Evolutionary conservation across 306 rosid genomes (phyloP).

Genomic region (Cucurbita ficifolia): DNA sequence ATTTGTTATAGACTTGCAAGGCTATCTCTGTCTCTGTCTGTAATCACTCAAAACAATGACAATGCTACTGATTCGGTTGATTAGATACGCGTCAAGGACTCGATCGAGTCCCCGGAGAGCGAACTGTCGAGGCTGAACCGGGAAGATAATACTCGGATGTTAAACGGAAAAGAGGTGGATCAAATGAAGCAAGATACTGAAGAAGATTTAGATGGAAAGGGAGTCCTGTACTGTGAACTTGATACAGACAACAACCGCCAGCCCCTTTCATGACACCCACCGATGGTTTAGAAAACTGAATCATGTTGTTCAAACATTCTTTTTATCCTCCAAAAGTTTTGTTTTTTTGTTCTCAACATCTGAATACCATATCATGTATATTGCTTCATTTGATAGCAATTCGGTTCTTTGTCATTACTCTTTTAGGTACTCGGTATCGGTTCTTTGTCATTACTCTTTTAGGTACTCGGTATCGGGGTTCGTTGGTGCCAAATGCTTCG

Average conservation of each 20-base stretch:
- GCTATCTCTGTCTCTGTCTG: neutral
- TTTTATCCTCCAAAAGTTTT: too few species aligned
- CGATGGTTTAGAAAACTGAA: conserved; percentile 1
- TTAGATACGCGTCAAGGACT: conserved; percentile 65
- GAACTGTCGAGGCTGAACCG: conserved; percentile 23
- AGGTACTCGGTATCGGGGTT: too few species aligned
- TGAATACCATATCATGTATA: too few species aligned
- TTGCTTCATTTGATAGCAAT: too few species aligned
- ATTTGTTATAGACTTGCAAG: neutral
- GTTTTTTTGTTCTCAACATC: too few species aligned
- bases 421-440: too few species aligned
- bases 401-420: too few species aligned
- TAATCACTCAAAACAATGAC: neutral
- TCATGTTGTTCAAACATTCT: neutral
- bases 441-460: too few species aligned
- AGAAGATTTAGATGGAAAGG: conserved; percentile 34
- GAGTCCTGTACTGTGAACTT: conserved; percentile 27
- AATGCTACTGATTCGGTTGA: conserved; percentile 10
- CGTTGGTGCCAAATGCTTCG: too few species aligned
- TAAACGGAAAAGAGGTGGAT: conserved; percentile 23
- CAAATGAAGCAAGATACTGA: conserved; percentile 19
- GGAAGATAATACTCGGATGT: conserved; percentile 23
- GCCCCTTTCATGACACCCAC: conserved; percentile 3
- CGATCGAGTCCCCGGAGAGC: conserved; percentile 21
- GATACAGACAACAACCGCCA: conserved; percentile 22